Evolutionary conservation across 352 stramenopile species (phyloP), one percentile per base, ranked within the genome.

Genomic region (Phytophthora foliorum): DNA sequence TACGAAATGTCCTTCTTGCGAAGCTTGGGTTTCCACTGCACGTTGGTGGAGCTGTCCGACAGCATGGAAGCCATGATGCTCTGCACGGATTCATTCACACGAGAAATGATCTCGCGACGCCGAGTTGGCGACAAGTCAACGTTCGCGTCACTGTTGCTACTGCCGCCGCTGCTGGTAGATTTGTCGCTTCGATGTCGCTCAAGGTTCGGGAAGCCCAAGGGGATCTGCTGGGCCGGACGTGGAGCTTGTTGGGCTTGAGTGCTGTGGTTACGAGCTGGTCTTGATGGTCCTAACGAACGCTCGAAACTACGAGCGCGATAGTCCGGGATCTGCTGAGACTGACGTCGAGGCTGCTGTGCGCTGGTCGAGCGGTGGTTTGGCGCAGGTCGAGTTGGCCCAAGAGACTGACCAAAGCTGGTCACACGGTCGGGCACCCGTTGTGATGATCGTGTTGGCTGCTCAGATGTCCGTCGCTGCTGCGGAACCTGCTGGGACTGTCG

Each of bases 11-110:
- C 67, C 2, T 78, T 81, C 69, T 81, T 85, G 3, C 64, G 65
- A 16, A 78, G 63, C 58, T 84, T 86, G 36, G 69, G 70, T 29
- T 77, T 76, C 81, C 81, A 84, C 25, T 80, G 63, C 7, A 77
- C 66, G 22, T 57, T 77, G n/a, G 41, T 73, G 17, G 71, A 53
- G 10, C 45, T 50, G 61, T 81, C 72, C 46, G 72, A 57, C 32
- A 86, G 50, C 76, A 89, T 84, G 2, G 80, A 85, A 25, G 63
- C 63, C 73, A 89, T 80, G 24, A 89, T 71, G 22, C n/a, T 44
- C 29, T 74, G 64, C 39, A 89, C 80, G 0, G 78, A 74, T 49
- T 69, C 36, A 31, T 71, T 75, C 32, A 74, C 16, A 1, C 57
- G 52, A 1, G 48, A 49, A 22, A 78, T 69, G 6, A 82, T 58